Evolutionary conservation across 257 asterid species (phyloP).

Genomic region (Plectranthus barbatus): DNA sequence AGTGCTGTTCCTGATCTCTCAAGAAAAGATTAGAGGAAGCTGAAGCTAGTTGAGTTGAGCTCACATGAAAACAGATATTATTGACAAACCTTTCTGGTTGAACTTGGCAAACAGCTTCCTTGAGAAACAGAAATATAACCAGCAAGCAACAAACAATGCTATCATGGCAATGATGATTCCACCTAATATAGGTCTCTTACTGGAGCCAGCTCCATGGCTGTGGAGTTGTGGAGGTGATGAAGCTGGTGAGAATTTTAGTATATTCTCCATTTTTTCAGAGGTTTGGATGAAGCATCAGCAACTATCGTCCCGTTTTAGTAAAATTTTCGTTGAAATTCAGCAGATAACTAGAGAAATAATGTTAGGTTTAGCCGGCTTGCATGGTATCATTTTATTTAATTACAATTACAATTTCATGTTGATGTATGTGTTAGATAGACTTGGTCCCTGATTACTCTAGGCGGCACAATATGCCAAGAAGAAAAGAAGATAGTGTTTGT

Average conservation of each 20-base stretch:
- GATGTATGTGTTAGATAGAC: slow-evolving; percentile 1
- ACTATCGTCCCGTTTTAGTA: not conserved
- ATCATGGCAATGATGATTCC: slow-evolving; percentile 28
- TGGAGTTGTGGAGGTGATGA: slow-evolving; percentile 12
- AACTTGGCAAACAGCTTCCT: slow-evolving; percentile 32
- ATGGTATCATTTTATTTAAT: not conserved
- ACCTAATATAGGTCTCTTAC: slow-evolving; percentile 21
- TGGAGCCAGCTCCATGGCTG: slow-evolving; percentile 11
- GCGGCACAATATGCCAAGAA: slow-evolving; percentile 25
- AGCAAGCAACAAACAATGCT: slow-evolving; percentile 24
- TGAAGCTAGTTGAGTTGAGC: not conserved
- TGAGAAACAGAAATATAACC: slow-evolving; percentile 39
- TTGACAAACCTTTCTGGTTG: slow-evolving; percentile 40
- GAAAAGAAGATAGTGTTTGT: not conserved
- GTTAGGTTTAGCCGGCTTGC: slow-evolving; percentile 23
- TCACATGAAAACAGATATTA: not conserved
- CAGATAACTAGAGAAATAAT: not conserved
- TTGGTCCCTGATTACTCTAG: slow-evolving; percentile 13
- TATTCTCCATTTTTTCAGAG: not conserved
- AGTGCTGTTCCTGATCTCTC: slow-evolving; percentile 30
- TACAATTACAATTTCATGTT: not conserved
- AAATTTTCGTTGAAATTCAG: not conserved
- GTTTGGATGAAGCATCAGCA: not conserved
- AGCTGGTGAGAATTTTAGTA: slow-evolving; percentile 13
- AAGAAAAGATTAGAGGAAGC: not conserved